Evolutionary conservation across 257 asterid genomes (phyloP).

Genomic region (Penstemon barbatus): DNA sequence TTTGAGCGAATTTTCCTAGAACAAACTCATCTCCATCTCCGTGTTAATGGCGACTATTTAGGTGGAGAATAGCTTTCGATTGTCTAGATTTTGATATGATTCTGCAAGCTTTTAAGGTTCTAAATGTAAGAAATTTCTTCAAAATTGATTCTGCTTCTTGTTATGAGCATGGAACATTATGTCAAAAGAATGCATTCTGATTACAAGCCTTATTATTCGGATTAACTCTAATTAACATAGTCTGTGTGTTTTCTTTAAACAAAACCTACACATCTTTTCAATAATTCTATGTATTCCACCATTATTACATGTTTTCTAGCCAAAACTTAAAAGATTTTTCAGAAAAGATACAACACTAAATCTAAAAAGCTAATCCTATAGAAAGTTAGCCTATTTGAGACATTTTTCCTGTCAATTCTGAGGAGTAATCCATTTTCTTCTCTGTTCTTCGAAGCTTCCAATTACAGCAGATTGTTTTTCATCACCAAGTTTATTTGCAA

Average conservation of each 20-base stretch:
- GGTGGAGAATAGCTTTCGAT: constrained; percentile 1
- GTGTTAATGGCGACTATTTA: background rate
- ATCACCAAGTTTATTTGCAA: constrained; percentile 55
- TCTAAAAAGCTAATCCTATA: background rate
- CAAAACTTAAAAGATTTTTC: no score
- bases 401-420: constrained; percentile 22
- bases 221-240: no score
- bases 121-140: constrained; percentile 6
- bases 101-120: constrained; percentile 4
- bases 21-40: background rate
- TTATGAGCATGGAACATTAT: constrained; percentile 25
- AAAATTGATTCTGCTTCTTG: constrained; percentile 9
- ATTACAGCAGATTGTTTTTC: constrained; percentile 61
- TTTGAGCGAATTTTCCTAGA: constrained; percentile 30
- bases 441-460: constrained; percentile 74
- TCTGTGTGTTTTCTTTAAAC: background rate
- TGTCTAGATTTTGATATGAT: constrained; percentile 20
- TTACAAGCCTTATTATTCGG: background rate
- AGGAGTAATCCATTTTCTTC: constrained; percentile 53
- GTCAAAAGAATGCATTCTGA: constrained; percentile 28
- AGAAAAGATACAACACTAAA: no score
- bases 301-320: no score
- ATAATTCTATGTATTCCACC: no score
- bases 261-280: background rate
- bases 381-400: background rate